Evolutionary conservation across 768 basidiomycete genomes (phyloP).

Genomic region (Cubamyces lactineus): DNA sequence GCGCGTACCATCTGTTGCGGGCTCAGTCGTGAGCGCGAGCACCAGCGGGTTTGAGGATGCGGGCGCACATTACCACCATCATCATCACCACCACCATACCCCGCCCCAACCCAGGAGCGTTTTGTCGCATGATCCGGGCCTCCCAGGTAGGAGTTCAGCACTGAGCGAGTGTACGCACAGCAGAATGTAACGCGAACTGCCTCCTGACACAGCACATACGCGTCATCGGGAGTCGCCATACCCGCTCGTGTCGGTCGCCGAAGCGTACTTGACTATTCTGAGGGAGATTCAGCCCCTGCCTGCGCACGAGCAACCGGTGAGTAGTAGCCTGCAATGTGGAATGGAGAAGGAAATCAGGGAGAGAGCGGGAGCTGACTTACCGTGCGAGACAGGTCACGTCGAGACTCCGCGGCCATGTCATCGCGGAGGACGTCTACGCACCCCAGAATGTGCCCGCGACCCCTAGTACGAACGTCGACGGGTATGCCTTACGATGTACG

Average conservation of each 20-base stretch:
- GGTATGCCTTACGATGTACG: conserved; percentile 80
- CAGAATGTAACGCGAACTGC: background rate
- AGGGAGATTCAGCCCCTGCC: conserved; percentile 49
- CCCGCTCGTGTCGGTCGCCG: conserved; percentile 65
- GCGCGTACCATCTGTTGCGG: conserved; percentile 21
- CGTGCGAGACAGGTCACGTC: conserved; percentile 55
- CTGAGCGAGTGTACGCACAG: background rate
- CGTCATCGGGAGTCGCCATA: conserved; percentile 81
- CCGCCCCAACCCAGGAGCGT: conserved; percentile 59
- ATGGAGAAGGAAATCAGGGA: background rate
- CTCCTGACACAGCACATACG: conserved; percentile 52
- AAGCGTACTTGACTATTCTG: conserved; percentile 63
- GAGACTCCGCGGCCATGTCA: conserved; percentile 63
- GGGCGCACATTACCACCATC: conserved; percentile 39
- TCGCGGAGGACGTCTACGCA: conserved; percentile 77
- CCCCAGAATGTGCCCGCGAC: conserved; percentile 63
- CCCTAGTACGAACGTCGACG: conserved; percentile 83
- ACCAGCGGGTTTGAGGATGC: background rate
- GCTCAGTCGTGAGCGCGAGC: conserved; percentile 27
- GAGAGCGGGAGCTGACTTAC: background rate
- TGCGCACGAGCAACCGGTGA: conserved; percentile 46
- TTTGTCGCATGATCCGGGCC: conserved; percentile 71
- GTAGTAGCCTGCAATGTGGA: conserved; percentile 18
- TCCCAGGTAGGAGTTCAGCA: conserved; percentile 51
- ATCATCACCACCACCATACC: conserved; percentile 39